Evolutionary conservation across 352 stramenopile species (phyloP), one percentile per base, ranked within the genome.

Genomic region (Phytophthora boehmeriae): DNA sequence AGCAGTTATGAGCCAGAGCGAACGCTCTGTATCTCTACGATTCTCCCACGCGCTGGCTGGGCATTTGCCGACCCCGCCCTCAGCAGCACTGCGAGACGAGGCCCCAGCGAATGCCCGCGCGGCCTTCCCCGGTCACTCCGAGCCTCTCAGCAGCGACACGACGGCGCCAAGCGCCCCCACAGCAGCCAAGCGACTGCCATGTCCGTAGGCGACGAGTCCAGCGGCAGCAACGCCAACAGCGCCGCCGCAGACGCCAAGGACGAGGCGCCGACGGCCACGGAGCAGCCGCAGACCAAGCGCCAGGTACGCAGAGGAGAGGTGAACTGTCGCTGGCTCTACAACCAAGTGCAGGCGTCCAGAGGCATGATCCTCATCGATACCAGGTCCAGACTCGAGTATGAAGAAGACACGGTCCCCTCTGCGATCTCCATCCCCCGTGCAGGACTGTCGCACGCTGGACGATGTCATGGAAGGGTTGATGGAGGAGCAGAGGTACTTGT

Each of bases 291-390:
- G 23, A 54, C 47, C n/a, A 88, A 84, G 59, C 80, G 85, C 19
- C 62, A 74, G 1, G 83, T 95, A 39, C 80, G 78, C 54, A 81
- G 76, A 3, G 80, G 79, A 8, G 75, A 79, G 35, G 86, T 95
- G 10, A 88, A 88, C 49, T 93, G 84, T 42, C 78, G 80, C 36
- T 95, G 86, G 86, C 73, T 95, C 1, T 95, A 91, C 63, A 95
- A 95, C 66, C 83, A 92, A 49, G 81, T 90, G 41, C 84, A 93
- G 57, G 83, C 81, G 6, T 75, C 81, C 16, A 76, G 82, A 38
- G 86, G 86, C 25, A 79, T 89, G 50, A 90, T 95, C 36, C 59
- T 95, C 5, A 82, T 95, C 59, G 86, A 95, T 61, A 82, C 81
- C 23, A 75, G 86, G 8, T 57, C 65, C 19, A 63, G 71, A 22